phyloP scores from a whole-genome alignment of 352 stramenopile species.

The Pythium dissotocum region DNA sequence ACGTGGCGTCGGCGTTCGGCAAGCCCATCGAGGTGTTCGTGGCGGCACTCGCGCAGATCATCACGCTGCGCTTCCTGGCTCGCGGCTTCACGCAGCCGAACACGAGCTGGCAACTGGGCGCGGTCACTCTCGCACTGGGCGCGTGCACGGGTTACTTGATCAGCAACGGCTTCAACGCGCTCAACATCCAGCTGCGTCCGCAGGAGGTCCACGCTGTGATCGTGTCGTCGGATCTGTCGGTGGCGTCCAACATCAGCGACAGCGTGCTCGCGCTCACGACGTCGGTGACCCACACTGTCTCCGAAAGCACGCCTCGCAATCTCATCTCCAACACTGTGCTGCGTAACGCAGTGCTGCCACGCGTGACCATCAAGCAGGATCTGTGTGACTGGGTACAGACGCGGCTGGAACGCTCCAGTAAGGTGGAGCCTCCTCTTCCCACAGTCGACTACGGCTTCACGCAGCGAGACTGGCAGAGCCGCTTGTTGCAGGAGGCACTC shows the following conservation, averaged over 20 bases:
- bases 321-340: constrained; percentile 16
- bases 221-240: background rate
- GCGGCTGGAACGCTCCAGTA: background rate
- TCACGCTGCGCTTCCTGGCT: constrained; percentile 12
- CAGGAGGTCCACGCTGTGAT: constrained; percentile 4
- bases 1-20: background rate
- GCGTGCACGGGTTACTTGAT: constrained; percentile 3
- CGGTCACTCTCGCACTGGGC: background rate
- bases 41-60: background rate
- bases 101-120: background rate
- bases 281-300: background rate
- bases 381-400: background rate
- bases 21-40: constrained; percentile 14
- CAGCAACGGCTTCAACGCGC: constrained; percentile 12
- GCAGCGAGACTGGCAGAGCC: constrained; percentile 15
- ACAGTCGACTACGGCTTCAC: constrained; percentile 12
- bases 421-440: background rate
- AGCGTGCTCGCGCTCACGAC: background rate
- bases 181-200: constrained; percentile 15
- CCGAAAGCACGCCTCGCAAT: background rate
- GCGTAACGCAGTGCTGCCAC: constrained; percentile 7
- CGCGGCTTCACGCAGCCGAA: background rate
- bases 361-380: background rate
- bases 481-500: background rate
- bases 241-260: background rate